Percentiles rank a stretch among this genome's conserved stretches.
phyloP scores from a whole-genome alignment of 208 protist species.

The Angomonas deanei region DNA sequence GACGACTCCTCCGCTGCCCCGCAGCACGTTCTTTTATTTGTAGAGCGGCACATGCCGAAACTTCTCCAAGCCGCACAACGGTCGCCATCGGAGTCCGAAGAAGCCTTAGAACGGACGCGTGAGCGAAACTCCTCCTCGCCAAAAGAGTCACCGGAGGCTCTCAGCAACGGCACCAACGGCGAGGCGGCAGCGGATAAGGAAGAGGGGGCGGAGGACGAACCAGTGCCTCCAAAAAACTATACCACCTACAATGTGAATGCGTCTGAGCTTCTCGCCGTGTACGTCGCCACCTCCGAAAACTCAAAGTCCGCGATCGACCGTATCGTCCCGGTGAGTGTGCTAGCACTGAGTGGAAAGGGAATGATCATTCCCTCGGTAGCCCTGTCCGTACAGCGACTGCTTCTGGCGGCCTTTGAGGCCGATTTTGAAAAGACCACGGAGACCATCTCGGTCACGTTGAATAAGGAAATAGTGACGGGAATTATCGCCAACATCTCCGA shows the following conservation, averaged over 20 bases:
- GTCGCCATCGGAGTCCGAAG: neutral
- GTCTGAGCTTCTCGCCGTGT: slow-evolving; percentile 30
- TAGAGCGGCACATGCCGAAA: slow-evolving; percentile 21
- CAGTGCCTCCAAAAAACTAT: neutral
- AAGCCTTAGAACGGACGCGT: neutral
- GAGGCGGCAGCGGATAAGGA: neutral
- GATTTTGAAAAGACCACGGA: slow-evolving; percentile 40
- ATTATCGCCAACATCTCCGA: slow-evolving; percentile 28
- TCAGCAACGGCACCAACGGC: neutral
- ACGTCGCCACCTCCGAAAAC: slow-evolving; percentile 11
- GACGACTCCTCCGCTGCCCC: slow-evolving; percentile 4
- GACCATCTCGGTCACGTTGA: slow-evolving; percentile 33
- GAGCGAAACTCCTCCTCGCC: neutral
- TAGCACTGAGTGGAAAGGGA: slow-evolving; percentile 7
- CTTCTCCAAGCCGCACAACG: slow-evolving; percentile 12
- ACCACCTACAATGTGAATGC: slow-evolving; percentile 4
- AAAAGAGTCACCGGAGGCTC: neutral
- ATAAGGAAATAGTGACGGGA: slow-evolving; percentile 25
- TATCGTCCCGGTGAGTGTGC: slow-evolving; percentile 16
- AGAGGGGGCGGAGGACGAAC: neutral
- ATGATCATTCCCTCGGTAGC: slow-evolving; percentile 20
- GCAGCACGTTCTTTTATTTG: slow-evolving; percentile 18
- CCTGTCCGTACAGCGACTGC: slow-evolving; percentile 42
- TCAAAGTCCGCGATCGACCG: slow-evolving; percentile 6
- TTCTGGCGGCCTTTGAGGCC: slow-evolving; percentile 56